Conservation (phyloP, 192 early-diverging fungal genomes). For the Phlyctochytrium arcticum region DNA sequence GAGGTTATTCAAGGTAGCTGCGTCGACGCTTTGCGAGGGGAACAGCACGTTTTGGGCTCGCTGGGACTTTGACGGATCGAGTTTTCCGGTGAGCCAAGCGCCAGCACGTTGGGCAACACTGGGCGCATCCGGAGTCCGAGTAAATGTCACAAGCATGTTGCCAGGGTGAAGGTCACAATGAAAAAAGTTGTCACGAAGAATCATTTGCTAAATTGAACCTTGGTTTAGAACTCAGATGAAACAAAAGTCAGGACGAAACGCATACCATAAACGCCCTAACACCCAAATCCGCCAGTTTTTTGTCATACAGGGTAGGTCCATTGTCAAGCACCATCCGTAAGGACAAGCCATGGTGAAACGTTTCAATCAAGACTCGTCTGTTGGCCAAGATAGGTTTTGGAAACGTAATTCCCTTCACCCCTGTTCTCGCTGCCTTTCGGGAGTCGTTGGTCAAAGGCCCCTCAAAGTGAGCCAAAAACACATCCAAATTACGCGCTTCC, state of each 20-base stretch:
- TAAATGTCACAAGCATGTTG: constrained; percentile 85
- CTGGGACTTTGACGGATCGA: neutral
- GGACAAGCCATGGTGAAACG: constrained; percentile 72
- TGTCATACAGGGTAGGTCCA: constrained; percentile 63
- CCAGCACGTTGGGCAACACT: constrained; percentile 10
- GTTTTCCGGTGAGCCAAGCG: constrained; percentile 3
- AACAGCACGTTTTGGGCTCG: neutral
- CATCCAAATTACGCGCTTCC: constrained; percentile 70
- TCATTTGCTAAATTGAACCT: constrained; percentile 65
- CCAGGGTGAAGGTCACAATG: constrained; percentile 93
- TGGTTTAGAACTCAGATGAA: constrained; percentile 5
- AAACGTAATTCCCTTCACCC: constrained; percentile 47
- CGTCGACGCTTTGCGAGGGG: neutral
- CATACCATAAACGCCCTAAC: constrained; percentile 66
- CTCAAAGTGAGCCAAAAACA: constrained; percentile 38
- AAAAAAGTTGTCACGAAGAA: constrained; percentile 90
- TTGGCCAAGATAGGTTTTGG: constrained; percentile 57
- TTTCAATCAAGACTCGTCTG: constrained; percentile 75
- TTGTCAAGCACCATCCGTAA: constrained; percentile 66
- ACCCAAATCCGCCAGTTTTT: constrained; percentile 73
- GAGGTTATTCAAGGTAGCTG: constrained; percentile 14
- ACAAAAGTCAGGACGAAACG: constrained; percentile 2
- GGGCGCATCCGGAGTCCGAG: constrained; percentile 27
- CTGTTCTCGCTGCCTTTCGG: constrained; percentile 2
- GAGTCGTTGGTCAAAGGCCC: no score